Percentiles rank a stretch among this genome's conserved stretches.
phyloP scores from a whole-genome alignment of 2,329 filamentous ascomycete genomes.

The Nigrospora oryzae region DNA sequence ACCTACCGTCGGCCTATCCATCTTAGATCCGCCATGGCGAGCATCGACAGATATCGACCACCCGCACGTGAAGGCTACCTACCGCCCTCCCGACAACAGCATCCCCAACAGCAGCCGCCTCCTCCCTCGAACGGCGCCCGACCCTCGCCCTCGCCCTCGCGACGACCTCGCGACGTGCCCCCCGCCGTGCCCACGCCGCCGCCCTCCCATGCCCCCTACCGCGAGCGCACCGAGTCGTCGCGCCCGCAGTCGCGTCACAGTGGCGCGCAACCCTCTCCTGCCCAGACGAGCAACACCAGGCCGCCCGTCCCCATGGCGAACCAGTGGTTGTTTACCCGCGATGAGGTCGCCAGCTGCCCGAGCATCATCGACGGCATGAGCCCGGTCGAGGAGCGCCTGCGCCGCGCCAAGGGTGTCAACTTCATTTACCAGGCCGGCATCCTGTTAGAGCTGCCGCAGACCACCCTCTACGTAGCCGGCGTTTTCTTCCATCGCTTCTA shows the following conservation, averaged over 20 bases:
- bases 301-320: slow-evolving; percentile 27
- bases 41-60: slow-evolving; percentile 51
- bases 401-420: slow-evolving; percentile 86
- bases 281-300: slow-evolving; percentile 23
- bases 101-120: slow-evolving; percentile 15
- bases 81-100: slow-evolving; percentile 33
- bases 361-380: slow-evolving; percentile 77
- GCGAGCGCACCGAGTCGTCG: slow-evolving; percentile 10
- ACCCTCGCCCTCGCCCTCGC: slow-evolving; percentile 40
- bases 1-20: too few species aligned
- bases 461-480: slow-evolving; percentile 84
- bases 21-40: slow-evolving; percentile 37
- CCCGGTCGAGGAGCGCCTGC: slow-evolving; percentile 67
- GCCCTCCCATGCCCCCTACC: slow-evolving; percentile 29
- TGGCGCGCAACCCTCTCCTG: slow-evolving; percentile 32
- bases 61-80: slow-evolving; percentile 46
- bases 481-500: slow-evolving; percentile 95
- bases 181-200: slow-evolving; percentile 56
- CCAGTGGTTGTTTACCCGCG: slow-evolving; percentile 86
- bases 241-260: slow-evolving; percentile 31
- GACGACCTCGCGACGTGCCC: slow-evolving; percentile 43
- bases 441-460: slow-evolving; percentile 82
- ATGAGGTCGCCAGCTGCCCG: slow-evolving; percentile 75
- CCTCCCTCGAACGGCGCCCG: slow-evolving; percentile 16
- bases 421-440: slow-evolving; percentile 95